These are phyloP conservation scores for Cryphonectria carpinicola DNA, from an alignment of 2,329 filamentous ascomycete genomes.

Conservation along the genomic window DNA sequence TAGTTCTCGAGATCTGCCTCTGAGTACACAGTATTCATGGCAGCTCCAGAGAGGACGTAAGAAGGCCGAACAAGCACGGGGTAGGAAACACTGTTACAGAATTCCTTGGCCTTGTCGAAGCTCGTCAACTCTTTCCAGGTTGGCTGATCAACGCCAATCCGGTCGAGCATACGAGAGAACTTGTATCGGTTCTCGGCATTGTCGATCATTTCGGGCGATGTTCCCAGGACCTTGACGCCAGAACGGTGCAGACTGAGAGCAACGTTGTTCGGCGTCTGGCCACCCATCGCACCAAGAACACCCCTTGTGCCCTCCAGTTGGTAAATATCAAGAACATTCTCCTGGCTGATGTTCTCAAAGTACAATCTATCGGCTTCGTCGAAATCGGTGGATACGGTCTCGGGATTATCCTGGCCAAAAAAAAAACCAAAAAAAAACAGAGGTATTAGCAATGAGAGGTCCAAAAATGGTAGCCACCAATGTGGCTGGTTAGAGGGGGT, in stretches of 20 bases:
- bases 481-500: conserved; percentile 1
- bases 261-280: conserved; percentile 98
- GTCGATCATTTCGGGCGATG: conserved; percentile 98
- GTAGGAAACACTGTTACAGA: conserved; percentile 88
- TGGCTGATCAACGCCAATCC: conserved; percentile 92
- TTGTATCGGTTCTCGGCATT: conserved; percentile 97
- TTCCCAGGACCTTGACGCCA: conserved; percentile 91
- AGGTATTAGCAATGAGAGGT: neutral
- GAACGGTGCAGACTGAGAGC: conserved; percentile 85
- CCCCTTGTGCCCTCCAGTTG: conserved; percentile 81
- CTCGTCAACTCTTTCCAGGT: conserved; percentile 98
- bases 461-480: conserved; percentile 19
- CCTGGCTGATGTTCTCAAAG: conserved; percentile 92
- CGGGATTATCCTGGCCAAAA: conserved; percentile 63
- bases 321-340: conserved; percentile 93
- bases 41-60: conserved; percentile 94
- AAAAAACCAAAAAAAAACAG: too few species aligned
- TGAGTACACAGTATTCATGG: conserved; percentile 99
- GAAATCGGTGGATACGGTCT: conserved; percentile 88
- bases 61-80: conserved; percentile 94
- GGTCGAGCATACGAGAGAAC: conserved; percentile 96
- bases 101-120: conserved; percentile 84
- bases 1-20: conserved; percentile 89
- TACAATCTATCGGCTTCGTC: conserved; percentile 94
- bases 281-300: conserved; percentile 93